Evolutionary conservation across 352 stramenopile species (phyloP).

Genomic region (Thraustochytrium striatum): DNA sequence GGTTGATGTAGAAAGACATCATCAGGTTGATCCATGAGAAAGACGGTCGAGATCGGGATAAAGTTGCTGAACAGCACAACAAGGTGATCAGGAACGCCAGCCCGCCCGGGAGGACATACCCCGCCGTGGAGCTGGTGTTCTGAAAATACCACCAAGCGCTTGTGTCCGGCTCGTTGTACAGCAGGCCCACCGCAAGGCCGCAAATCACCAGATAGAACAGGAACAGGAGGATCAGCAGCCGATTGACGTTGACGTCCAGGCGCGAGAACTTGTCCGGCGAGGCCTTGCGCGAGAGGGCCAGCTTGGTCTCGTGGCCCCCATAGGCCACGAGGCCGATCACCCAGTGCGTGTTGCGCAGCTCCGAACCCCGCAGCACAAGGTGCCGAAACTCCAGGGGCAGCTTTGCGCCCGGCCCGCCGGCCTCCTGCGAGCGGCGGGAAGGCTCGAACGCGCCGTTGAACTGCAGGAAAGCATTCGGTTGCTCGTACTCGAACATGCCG

Average conservation of each 20-base stretch:
- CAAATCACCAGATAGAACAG: slow-evolving; percentile 36
- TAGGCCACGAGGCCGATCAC: slow-evolving; percentile 84
- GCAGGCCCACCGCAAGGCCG: background rate
- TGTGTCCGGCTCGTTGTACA: slow-evolving; percentile 26
- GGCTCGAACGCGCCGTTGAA: slow-evolving; percentile 36
- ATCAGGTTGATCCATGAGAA: slow-evolving; percentile 68
- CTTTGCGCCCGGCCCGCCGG: background rate
- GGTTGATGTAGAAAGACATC: slow-evolving; percentile 62
- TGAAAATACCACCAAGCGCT: slow-evolving; percentile 41
- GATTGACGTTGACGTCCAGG: slow-evolving; percentile 51
- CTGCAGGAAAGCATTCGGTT: slow-evolving; percentile 46
- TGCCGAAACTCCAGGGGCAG: slow-evolving; percentile 55
- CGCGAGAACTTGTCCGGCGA: slow-evolving; percentile 41
- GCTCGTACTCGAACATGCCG: slow-evolving; percentile 49
- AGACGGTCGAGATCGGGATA: slow-evolving; percentile 92
- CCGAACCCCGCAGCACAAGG: slow-evolving; percentile 83
- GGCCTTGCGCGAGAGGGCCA: slow-evolving; percentile 56
- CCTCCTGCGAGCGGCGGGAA: background rate
- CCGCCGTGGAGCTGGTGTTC: slow-evolving; percentile 1
- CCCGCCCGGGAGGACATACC: slow-evolving; percentile 39
- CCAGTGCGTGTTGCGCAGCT: slow-evolving; percentile 87
- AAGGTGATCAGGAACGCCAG: slow-evolving; percentile 61
- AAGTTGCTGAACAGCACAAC: slow-evolving; percentile 94
- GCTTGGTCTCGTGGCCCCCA: slow-evolving; percentile 87
- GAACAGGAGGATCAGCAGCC: slow-evolving; percentile 48